Conservation (phyloP, 2,329 filamentous ascomycete genomes). For the Fusarium neocosmosporiellum region DNA sequence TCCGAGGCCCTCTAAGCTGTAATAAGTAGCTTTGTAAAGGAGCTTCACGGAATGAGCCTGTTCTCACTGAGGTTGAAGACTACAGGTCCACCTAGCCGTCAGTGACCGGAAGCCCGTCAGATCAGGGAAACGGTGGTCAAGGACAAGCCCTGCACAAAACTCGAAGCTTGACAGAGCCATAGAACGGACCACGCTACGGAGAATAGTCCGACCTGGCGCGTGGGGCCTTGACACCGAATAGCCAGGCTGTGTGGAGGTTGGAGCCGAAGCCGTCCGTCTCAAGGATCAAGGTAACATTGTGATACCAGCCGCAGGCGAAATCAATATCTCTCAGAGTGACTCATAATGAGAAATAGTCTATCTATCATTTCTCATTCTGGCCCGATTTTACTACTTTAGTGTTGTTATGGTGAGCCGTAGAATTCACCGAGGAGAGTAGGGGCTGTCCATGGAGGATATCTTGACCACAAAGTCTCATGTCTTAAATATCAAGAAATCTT, state of each 20-base stretch:
- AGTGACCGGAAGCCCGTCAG: neutral
- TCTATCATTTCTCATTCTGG: neutral
- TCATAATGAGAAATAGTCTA: neutral
- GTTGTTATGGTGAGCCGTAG: neutral
- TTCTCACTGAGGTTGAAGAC: neutral
- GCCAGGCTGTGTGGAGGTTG: neutral
- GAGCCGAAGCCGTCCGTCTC: neutral
- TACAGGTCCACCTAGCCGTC: neutral
- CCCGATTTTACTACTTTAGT: neutral
- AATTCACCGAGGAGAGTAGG: neutral
- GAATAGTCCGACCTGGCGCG: neutral
- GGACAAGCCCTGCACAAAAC: neutral
- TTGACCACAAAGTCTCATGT: neutral
- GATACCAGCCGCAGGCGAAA: neutral
- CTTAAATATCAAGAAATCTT: neutral
- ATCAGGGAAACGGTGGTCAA: neutral
- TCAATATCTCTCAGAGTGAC: neutral
- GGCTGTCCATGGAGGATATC: neutral
- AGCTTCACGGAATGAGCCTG: too few relatives aligned
- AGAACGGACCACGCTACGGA: neutral
- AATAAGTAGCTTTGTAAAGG: neutral
- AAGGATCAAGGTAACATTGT: neutral
- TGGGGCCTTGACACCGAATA: neutral
- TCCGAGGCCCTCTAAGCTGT: neutral
- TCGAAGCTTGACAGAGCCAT: neutral